A percentile compares a stretch with the other conserved stretches of the same genome.
Conservation (phyloP, 2,329 filamentous ascomycete species). For the Alternaria postmessia region DNA sequence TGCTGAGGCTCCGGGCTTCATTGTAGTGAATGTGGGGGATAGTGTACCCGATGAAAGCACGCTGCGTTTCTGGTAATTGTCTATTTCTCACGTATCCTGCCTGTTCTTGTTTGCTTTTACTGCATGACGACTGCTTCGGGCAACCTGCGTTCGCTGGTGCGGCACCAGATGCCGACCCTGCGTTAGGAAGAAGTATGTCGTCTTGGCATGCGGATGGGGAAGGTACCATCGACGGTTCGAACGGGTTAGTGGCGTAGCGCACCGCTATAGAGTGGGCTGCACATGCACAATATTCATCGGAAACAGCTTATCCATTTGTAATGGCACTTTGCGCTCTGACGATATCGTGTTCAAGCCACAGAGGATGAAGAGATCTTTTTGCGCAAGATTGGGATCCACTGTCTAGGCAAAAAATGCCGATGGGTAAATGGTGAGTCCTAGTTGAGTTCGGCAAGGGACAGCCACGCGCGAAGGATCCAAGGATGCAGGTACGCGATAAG, state of each 20-base stretch:
- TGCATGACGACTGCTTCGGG: background rate
- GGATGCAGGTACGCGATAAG: constrained; percentile 7
- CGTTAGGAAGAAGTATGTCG: background rate
- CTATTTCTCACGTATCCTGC: background rate
- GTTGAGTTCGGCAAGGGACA: background rate
- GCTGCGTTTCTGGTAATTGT: background rate
- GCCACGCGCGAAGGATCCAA: background rate
- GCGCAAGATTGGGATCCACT: background rate
- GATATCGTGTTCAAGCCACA: background rate
- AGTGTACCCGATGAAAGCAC: background rate
- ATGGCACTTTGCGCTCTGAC: background rate
- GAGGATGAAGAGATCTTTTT: background rate
- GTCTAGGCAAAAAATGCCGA: background rate
- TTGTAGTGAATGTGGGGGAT: background rate
- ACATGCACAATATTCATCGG: background rate
- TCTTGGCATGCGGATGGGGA: background rate
- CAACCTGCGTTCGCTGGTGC: background rate
- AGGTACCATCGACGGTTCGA: background rate
- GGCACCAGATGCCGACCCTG: background rate
- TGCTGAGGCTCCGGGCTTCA: background rate
- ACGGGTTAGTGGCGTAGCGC: background rate
- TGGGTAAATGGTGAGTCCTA: background rate
- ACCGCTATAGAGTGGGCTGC: background rate
- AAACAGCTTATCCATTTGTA: background rate
- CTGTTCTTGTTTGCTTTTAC: background rate